Evolutionary conservation across 1,284 basidiomycete genomes (phyloP).

Genomic region (Moesziomyces sp.): DNA sequence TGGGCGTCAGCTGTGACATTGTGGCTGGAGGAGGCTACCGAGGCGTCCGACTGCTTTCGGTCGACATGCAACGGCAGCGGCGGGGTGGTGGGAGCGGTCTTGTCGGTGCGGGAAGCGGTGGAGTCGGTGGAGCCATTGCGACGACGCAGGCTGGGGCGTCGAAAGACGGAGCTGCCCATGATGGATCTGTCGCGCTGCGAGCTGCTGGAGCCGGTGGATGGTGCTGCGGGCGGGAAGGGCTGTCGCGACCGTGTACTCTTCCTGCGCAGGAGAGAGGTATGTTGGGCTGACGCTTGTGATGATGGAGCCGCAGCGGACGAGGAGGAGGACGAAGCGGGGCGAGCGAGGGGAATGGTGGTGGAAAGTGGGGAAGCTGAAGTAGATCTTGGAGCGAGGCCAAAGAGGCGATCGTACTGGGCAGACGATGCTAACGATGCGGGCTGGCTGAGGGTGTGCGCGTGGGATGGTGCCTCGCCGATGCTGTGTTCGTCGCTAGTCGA

Average conservation of each 20-base stretch:
- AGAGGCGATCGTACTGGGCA: constrained; percentile 30
- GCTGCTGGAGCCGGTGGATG: constrained; percentile 39
- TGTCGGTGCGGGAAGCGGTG: constrained; percentile 5
- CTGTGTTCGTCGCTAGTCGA: constrained; percentile 21
- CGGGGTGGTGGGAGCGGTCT: constrained; percentile 2
- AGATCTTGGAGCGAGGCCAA: constrained; percentile 7
- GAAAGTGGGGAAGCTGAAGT: constrained; percentile 12
- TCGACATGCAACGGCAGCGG: background rate
- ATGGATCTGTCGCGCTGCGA: constrained; percentile 20
- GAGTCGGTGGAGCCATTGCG: constrained; percentile 27
- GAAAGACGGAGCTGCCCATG: constrained; percentile 28
- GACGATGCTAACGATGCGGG: constrained; percentile 1
- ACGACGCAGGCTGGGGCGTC: constrained; percentile 34
- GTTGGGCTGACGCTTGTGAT: background rate
- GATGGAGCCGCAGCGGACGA: background rate
- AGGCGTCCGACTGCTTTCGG: background rate
- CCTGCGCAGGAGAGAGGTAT: constrained; percentile 10
- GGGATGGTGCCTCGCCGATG: constrained; percentile 27
- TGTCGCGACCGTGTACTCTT: constrained; percentile 17
- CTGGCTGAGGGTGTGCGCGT: constrained; percentile 5
- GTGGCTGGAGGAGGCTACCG: background rate
- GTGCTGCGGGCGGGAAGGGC: constrained; percentile 31
- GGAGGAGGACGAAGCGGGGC: constrained; percentile 5
- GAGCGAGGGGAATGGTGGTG: background rate
- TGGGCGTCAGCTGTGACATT: background rate